Base-by-base conservation (phyloP, 345 rosid species). In the Hypericum perforatum region DNA sequence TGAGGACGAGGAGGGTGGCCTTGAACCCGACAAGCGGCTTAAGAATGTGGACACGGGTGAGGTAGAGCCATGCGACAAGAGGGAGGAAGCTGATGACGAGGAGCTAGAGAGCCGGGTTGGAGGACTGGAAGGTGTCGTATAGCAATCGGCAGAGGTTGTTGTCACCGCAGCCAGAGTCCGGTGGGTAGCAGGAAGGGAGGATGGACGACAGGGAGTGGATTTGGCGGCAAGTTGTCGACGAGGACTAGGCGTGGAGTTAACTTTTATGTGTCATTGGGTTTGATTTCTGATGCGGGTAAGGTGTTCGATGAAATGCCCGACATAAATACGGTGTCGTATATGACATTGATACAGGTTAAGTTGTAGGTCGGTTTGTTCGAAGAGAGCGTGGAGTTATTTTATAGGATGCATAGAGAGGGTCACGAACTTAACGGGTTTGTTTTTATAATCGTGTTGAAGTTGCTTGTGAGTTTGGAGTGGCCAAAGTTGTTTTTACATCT, bases 141-240 rank as follows among this genome's bases (percentile, higher is more conserved):
- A 91, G 82, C 98, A 96, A 87, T 6, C 92, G 84, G 54, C 94
- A 91, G 57, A 87, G 88, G 59, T 75, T 79, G 66, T 81, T 69
- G 47, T 85, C 89, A 0, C 96, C 94, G 22, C 92, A 61, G 47
- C 98, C 95, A 7, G 96, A 82, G 29, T 71, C 70, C 0, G 86
- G 61, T 39, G 82, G 57, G 14, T 83, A 71, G 38, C 77, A 38
- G 16, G 53, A 1, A 43, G 79, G 58, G 41, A 84, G 45, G 67
- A 85, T 73, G 38, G 85, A 22, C 7, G 79, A 49, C 40, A 85
- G 76, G 36, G 85, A 64, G 40, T 59, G 60, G 11, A 81, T 69
- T n/a, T n/a, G n/a, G n/a, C n/a, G n/a, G n/a, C n/a, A n/a, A n/a
- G n/a, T n/a, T n/a, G n/a, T n/a, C n/a, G n/a, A n/a, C n/a, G n/a